phyloP scores from a whole-genome alignment of 2,329 filamentous ascomycete species.

The Diplodia mutila region DNA sequence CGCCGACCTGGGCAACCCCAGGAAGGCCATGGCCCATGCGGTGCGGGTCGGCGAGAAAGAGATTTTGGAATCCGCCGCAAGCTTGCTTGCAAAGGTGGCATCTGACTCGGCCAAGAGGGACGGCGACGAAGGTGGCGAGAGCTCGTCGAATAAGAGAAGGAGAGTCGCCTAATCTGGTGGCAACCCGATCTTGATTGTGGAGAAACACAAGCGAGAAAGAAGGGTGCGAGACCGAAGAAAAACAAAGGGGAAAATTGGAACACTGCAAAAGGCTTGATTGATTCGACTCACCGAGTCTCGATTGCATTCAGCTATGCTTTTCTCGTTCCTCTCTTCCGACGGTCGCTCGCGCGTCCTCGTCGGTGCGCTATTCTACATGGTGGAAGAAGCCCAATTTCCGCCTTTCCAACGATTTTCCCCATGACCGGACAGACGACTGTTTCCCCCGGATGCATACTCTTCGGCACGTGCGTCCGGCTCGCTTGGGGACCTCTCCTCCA shows the following conservation, averaged over 20 bases:
- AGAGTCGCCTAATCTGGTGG: conserved; percentile 10
- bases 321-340: neutral
- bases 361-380: conserved; percentile 15
- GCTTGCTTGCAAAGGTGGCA: conserved; percentile 37
- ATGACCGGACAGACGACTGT: neutral
- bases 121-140: conserved; percentile 6
- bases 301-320: conserved; percentile 10
- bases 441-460: neutral
- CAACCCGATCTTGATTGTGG: neutral
- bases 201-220: neutral
- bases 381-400: neutral
- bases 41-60: conserved; percentile 75
- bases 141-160: conserved; percentile 22
- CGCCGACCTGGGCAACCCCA: conserved; percentile 8
- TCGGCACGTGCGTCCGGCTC: neutral
- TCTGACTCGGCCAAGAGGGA: conserved; percentile 24
- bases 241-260: neutral
- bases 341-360: neutral
- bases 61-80: conserved; percentile 61
- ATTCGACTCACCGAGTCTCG: neutral
- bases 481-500: neutral
- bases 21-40: conserved; percentile 62
- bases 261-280: neutral
- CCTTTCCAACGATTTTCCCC: neutral
- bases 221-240: neutral